Conservation (phyloP, 139 green algal species). For the Dunaliella primolecta region DNA sequence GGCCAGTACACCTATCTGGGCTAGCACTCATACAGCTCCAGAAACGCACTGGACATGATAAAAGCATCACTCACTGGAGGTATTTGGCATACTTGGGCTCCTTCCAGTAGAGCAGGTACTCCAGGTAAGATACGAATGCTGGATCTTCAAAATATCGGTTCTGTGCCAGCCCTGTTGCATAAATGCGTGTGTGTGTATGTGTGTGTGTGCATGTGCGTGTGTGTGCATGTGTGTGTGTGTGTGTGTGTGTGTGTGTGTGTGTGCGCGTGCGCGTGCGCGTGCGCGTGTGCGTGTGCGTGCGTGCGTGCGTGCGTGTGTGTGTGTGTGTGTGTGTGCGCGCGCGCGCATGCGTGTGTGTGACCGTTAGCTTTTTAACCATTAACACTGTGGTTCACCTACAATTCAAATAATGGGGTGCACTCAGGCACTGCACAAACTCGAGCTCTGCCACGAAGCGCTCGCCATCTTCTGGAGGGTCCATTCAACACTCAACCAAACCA, state of each 20-base stretch:
- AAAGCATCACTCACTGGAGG: conserved; percentile 62
- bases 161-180: conserved; percentile 83
- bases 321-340: not conserved
- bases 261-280: not conserved
- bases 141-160: conserved; percentile 82
- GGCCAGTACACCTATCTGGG: too few species aligned
- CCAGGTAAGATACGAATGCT: conserved; percentile 81
- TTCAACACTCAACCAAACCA: too few species aligned
- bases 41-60: too few species aligned
- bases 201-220: not conserved
- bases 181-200: conserved; percentile 36
- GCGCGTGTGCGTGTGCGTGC: too few species aligned
- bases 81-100: conserved; percentile 76
- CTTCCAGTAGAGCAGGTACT: conserved; percentile 94
- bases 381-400: too few species aligned
- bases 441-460: conserved; percentile 83
- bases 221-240: not conserved
- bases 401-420: conserved; percentile 90
- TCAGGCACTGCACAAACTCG: conserved; percentile 92
- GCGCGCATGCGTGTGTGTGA: too few species aligned
- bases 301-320: too few species aligned
- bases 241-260: conserved; percentile 12
- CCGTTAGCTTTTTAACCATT: too few species aligned
- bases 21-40: too few species aligned
- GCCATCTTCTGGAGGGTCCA: conserved; percentile 4